Evolutionary conservation across 2,329 filamentous ascomycete species (phyloP).

Genomic region (Claviceps monticola): DNA sequence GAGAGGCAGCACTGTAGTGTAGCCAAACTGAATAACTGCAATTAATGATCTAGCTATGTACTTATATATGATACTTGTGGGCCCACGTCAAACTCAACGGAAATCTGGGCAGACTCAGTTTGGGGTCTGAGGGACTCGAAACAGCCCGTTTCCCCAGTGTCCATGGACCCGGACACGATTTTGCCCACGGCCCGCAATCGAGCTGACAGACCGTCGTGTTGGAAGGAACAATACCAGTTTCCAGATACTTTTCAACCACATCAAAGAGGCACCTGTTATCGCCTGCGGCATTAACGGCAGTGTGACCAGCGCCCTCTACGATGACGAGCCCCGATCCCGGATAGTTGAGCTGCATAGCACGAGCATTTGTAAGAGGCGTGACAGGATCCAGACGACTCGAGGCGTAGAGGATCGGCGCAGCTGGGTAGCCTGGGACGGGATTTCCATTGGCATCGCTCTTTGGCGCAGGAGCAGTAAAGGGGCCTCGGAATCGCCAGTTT

Average conservation of each 20-base stretch:
- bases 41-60: background rate
- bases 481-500: slow-evolving; percentile 19
- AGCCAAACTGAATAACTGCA: background rate
- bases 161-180: background rate
- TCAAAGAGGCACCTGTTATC: slow-evolving; percentile 11
- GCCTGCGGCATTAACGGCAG: slow-evolving; percentile 6
- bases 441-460: slow-evolving; percentile 5
- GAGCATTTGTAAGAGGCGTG: slow-evolving; percentile 24
- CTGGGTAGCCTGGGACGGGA: slow-evolving; percentile 2
- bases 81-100: background rate
- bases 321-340: slow-evolving; percentile 17
- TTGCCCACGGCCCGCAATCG: slow-evolving; percentile 10
- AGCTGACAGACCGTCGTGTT: slow-evolving; percentile 5
- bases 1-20: background rate
- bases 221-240: slow-evolving; percentile 16
- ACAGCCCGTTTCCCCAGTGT: background rate
- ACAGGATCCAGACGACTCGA: slow-evolving; percentile 28
- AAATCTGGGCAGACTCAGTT: background rate
- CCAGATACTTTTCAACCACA: slow-evolving; percentile 15
- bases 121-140: background rate
- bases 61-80: background rate
- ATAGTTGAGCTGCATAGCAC: slow-evolving; percentile 13
- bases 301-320: slow-evolving; percentile 17
- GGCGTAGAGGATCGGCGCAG: slow-evolving; percentile 21
- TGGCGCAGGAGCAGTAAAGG: slow-evolving; percentile 8